Evolutionary conservation across 441 rosid genomes (phyloP).

Genomic region (Arabidopsis hybrid): DNA sequence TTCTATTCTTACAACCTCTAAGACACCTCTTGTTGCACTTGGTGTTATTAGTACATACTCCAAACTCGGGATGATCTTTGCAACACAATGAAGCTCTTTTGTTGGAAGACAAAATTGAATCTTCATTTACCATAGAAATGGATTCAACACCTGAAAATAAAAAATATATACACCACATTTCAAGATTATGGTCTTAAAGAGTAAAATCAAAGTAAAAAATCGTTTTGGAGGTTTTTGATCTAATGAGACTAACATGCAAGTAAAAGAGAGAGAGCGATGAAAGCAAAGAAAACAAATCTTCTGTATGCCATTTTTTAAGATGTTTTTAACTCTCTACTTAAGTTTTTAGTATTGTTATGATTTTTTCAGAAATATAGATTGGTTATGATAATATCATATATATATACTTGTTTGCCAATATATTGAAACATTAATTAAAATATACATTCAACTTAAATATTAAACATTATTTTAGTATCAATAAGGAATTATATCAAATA

Average conservation of each 20-base stretch:
- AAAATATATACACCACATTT: neutral
- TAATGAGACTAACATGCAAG: constrained; percentile 4
- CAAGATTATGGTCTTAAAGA: neutral
- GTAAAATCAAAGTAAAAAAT: neutral
- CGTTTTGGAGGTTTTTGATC: neutral
- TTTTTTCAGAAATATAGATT: no score
- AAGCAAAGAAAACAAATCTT: constrained; percentile 21
- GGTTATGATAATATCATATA: no score
- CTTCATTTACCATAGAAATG: neutral
- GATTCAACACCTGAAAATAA: constrained; percentile 24
- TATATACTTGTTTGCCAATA: no score
- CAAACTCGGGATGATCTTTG: neutral
- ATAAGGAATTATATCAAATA: no score
- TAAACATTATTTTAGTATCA: no score
- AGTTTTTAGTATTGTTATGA: no score
- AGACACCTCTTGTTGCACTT: constrained; percentile 20
- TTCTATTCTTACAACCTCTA: neutral
- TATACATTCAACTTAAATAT: no score
- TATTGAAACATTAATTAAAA: no score
- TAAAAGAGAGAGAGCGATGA: constrained; percentile 8
- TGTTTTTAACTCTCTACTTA: no score
- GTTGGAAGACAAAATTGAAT: constrained; percentile 14
- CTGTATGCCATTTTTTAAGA: neutral
- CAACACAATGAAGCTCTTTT: constrained; percentile 15
- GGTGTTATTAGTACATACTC: neutral